These are phyloP conservation scores for Ananas comosus DNA, from an alignment of 176 grass and related monocot genomes.

Conservation along the genomic window DNA sequence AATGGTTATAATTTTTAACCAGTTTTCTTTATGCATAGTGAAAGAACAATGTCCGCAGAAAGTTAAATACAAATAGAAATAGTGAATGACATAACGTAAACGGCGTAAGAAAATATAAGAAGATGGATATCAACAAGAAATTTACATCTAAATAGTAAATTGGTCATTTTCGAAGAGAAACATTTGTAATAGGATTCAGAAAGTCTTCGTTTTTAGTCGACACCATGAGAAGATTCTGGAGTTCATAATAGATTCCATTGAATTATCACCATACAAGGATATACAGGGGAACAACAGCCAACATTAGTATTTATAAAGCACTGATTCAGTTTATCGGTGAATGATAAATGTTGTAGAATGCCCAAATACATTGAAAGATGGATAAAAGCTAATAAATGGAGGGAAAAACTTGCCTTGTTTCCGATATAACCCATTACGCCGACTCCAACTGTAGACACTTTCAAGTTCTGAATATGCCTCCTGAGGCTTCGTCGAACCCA, in stretches of 20 bases:
- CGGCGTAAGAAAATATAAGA: background rate
- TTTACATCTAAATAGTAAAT: background rate
- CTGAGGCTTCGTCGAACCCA: conserved; percentile 63
- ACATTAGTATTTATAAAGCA: no score
- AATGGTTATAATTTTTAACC: background rate
- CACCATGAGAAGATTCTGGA: background rate
- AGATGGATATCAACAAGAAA: background rate
- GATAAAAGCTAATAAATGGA: background rate
- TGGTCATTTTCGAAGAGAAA: background rate
- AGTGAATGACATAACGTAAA: background rate
- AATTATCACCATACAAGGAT: no score
- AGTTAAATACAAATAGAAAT: background rate
- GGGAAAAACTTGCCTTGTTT: conserved; percentile 50
- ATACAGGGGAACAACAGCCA: no score
- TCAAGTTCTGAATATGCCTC: conserved; percentile 72
- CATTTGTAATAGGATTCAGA: background rate
- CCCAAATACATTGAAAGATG: background rate
- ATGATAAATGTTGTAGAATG: background rate
- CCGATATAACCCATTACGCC: conserved; percentile 99
- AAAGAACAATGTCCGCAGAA: no score
- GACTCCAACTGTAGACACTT: conserved; percentile 85
- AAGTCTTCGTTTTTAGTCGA: background rate
- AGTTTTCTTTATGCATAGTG: background rate
- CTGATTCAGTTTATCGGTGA: background rate
- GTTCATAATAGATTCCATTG: no score